These are phyloP conservation scores for Aspergillus sclerotiicarbonarius DNA, from an alignment of 495 filamentous ascomycete species.

Conservation along the genomic window DNA sequence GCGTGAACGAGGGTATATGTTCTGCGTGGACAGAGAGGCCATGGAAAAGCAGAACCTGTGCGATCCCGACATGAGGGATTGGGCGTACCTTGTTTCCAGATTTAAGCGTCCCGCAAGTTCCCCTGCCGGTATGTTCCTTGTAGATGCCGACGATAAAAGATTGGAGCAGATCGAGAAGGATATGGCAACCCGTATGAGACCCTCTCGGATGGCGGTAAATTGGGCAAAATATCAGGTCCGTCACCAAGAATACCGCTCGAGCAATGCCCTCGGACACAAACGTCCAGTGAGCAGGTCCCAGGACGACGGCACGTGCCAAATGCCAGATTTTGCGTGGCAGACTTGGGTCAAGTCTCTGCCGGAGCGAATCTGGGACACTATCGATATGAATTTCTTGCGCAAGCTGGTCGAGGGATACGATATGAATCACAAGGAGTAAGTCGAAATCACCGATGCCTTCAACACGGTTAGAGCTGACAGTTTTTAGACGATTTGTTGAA, in stretches of 20 bases:
- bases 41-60: slow-evolving; percentile 22
- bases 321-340: slow-evolving; percentile 56
- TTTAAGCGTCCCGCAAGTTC: slow-evolving; percentile 61
- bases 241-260: slow-evolving; percentile 51
- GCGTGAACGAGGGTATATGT: slow-evolving; percentile 67
- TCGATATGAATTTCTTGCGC: slow-evolving; percentile 62
- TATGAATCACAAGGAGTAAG: slow-evolving; percentile 61
- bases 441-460: background rate
- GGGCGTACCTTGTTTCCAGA: slow-evolving; percentile 35
- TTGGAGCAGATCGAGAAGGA: slow-evolving; percentile 49
- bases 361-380: slow-evolving; percentile 62
- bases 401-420: slow-evolving; percentile 50
- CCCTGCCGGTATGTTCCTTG: slow-evolving; percentile 61
- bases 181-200: slow-evolving; percentile 26
- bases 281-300: slow-evolving; percentile 58
- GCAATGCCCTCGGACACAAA: slow-evolving; percentile 46
- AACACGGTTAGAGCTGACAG: slow-evolving; percentile 2
- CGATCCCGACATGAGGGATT: slow-evolving; percentile 23
- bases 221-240: slow-evolving; percentile 60
- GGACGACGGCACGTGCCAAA: slow-evolving; percentile 45
- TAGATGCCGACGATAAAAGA: slow-evolving; percentile 55
- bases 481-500: slow-evolving; percentile 55
- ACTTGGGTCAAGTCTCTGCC: slow-evolving; percentile 46
- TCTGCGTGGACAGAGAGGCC: slow-evolving; percentile 52
- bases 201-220: slow-evolving; percentile 25